phyloP scores from a whole-genome alignment of 306 rosid species.

The Clitoria ternatea region DNA sequence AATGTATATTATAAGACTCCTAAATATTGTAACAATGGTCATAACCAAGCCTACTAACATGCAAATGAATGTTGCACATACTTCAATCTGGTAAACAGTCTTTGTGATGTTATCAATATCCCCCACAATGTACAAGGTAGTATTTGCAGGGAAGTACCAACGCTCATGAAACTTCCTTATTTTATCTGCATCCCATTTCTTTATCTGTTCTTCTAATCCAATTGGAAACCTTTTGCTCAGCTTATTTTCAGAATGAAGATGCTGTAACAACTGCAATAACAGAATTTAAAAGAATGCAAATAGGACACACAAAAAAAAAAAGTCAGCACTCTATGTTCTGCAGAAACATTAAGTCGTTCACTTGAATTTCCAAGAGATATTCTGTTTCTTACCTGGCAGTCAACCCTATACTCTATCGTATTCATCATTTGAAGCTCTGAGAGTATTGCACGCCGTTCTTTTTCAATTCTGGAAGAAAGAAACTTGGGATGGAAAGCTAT shows the following conservation, averaged over 20 bases:
- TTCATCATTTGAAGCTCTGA: slow-evolving; percentile 99
- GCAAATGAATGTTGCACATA: slow-evolving; percentile 35
- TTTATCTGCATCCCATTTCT: slow-evolving; percentile 97
- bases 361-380: slow-evolving; percentile 14
- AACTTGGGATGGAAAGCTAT: slow-evolving; percentile 96
- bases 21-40: slow-evolving; percentile 14
- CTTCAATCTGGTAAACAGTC: slow-evolving; percentile 83
- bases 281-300: slow-evolving; percentile 24
- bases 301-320: neutral
- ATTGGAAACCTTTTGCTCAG: slow-evolving; percentile 98
- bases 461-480: slow-evolving; percentile 95
- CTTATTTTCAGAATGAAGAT: slow-evolving; percentile 98
- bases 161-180: slow-evolving; percentile 98
- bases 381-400: slow-evolving; percentile 74
- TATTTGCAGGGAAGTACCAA: slow-evolving; percentile 99
- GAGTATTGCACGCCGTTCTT: slow-evolving; percentile 95
- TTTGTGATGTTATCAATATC: slow-evolving; percentile 81
- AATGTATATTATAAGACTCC: slow-evolving; percentile 29
- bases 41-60: neutral
- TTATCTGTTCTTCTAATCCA: slow-evolving; percentile 97
- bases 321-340: slow-evolving; percentile 16
- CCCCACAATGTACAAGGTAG: slow-evolving; percentile 95
- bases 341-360: slow-evolving; percentile 22
- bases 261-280: slow-evolving; percentile 75
- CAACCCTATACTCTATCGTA: slow-evolving; percentile 96